These are phyloP conservation scores for Geotrichum cucujoidarum DNA, from an alignment of 1,139 yeast genomes.

Conservation along the genomic window DNA sequence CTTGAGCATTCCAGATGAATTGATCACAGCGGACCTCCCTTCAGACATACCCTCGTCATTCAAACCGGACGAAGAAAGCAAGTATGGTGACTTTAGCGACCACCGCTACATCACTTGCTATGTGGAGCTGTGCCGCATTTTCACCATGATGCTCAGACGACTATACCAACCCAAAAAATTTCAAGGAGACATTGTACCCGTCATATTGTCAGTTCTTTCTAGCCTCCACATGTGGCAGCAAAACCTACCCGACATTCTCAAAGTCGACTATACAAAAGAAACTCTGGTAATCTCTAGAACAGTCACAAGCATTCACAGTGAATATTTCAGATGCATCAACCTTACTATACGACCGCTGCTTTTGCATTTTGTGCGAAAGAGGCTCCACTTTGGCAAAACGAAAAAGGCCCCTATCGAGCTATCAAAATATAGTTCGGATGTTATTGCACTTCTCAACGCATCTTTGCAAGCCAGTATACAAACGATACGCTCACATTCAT, in stretches of 20 bases:
- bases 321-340: constrained; percentile 80
- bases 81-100: constrained; percentile 62
- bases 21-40: constrained; percentile 61
- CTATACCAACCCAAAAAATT: constrained; percentile 67
- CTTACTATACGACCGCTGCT: constrained; percentile 75
- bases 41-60: constrained; percentile 40
- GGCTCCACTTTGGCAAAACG: constrained; percentile 46
- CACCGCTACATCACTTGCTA: constrained; percentile 76
- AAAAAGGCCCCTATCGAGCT: constrained; percentile 57
- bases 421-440: constrained; percentile 61
- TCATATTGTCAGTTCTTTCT: constrained; percentile 65
- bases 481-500: constrained; percentile 51
- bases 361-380: constrained; percentile 72
- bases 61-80: constrained; percentile 7
- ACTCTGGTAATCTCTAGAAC: constrained; percentile 53
- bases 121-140: constrained; percentile 74
- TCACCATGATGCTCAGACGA: constrained; percentile 66
- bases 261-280: constrained; percentile 56
- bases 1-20: constrained; percentile 68
- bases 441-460: constrained; percentile 68
- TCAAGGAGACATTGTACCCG: constrained; percentile 62
- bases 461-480: constrained; percentile 81
- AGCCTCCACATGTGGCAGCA: constrained; percentile 68
- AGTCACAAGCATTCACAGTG: constrained; percentile 75
- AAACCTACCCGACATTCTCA: constrained; percentile 57